Evolutionary conservation across 805 yeast species (phyloP).

Genomic region (Candida suzukii): DNA sequence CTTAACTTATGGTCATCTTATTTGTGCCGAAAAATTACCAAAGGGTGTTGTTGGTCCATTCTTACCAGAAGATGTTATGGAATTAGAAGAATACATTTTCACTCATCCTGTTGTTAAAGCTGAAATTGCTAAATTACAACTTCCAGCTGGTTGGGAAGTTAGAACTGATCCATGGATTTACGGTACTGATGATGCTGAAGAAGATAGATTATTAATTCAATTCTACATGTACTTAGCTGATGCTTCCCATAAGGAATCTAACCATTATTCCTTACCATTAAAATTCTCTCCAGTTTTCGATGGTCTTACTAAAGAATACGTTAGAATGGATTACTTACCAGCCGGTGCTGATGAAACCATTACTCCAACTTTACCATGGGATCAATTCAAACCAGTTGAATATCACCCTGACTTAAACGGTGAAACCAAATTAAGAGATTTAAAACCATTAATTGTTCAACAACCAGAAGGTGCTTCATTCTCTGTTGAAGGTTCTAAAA

Average conservation of each 20-base stretch:
- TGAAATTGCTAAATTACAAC: conserved; percentile 59
- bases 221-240: conserved; percentile 68
- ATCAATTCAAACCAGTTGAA: conserved; percentile 53
- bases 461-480: conserved; percentile 84
- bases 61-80: conserved; percentile 55
- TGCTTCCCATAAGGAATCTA: conserved; percentile 61
- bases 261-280: conserved; percentile 70
- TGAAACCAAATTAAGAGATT: conserved; percentile 40
- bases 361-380: conserved; percentile 55
- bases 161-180: conserved; percentile 82
- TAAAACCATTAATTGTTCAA: conserved; percentile 60
- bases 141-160: conserved; percentile 48
- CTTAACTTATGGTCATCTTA: conserved; percentile 52
- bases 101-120: conserved; percentile 53
- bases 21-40: conserved; percentile 48
- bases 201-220: conserved; percentile 57
- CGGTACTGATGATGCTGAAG: conserved; percentile 65
- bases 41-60: conserved; percentile 66
- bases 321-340: conserved; percentile 70
- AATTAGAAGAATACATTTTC: conserved; percentile 43
- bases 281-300: conserved; percentile 71
- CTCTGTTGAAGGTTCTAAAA: conserved; percentile 48
- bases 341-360: conserved; percentile 57
- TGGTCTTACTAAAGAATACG: conserved; percentile 48
- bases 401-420: conserved; percentile 68